These are phyloP conservation scores for Ligustrum vulgare DNA, from an alignment of 257 asterid species.

Conservation along the genomic window DNA sequence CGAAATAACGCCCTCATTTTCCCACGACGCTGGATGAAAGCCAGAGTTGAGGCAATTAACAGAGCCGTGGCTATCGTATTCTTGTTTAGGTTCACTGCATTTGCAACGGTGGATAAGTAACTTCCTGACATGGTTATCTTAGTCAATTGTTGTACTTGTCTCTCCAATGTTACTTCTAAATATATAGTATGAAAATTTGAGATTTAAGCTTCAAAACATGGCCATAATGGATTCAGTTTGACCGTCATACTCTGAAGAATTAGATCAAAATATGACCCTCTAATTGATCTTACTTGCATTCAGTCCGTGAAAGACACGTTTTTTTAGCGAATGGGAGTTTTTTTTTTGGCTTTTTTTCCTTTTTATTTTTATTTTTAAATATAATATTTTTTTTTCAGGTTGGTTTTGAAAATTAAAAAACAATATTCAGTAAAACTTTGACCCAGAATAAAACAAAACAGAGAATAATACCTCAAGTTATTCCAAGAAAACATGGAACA, in stretches of 20 bases:
- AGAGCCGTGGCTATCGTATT: neutral
- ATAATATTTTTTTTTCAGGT: too few relatives aligned
- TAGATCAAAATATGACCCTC: neutral
- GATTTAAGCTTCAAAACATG: neutral
- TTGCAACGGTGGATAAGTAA: neutral
- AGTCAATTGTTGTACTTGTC: neutral
- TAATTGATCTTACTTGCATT: neutral
- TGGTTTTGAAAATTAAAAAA: neutral
- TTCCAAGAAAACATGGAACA: neutral
- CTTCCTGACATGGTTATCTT: neutral
- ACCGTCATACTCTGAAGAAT: neutral
- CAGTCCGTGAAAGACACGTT: conserved; percentile 2
- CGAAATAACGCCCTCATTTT: neutral
- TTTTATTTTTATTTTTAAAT: too few relatives aligned
- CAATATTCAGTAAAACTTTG: neutral
- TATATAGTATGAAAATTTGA: neutral
- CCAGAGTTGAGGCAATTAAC: neutral
- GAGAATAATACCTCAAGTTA: neutral
- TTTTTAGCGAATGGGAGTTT: neutral
- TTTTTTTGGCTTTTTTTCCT: neutral
- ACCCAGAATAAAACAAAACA: neutral
- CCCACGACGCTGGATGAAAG: neutral
- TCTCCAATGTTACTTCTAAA: neutral
- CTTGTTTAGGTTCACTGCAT: neutral
- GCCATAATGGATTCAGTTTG: neutral